Conservation (phyloP, 306 rosid species). For the Quercus ilex region DNA sequence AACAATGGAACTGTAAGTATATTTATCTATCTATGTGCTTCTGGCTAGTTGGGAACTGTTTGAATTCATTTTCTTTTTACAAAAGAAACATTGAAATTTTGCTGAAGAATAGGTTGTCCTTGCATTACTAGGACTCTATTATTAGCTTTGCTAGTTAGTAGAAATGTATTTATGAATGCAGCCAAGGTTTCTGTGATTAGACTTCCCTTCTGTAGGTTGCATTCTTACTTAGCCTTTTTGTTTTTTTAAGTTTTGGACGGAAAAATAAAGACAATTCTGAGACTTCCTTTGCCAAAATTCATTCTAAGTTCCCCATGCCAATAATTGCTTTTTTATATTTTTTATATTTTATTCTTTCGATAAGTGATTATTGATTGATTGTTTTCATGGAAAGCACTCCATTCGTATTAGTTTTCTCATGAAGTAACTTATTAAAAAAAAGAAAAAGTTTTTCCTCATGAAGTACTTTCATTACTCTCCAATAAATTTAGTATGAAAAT, state of each 20-base stretch:
- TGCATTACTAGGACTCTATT: background rate
- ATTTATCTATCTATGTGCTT: background rate
- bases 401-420: background rate
- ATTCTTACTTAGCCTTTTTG: background rate
- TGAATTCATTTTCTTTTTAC: background rate
- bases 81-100: background rate
- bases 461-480: background rate
- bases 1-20: slow-evolving; percentile 81
- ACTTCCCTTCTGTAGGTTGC: background rate
- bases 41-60: background rate
- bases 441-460: background rate
- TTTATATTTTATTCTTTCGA: background rate
- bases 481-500: background rate
- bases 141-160: background rate
- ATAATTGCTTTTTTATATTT: background rate
- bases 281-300: background rate
- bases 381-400: background rate
- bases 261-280: background rate
- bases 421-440: background rate
- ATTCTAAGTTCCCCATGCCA: background rate
- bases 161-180: background rate
- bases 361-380: background rate
- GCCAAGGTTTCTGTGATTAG: background rate
- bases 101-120: background rate
- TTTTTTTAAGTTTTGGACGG: background rate